Evolutionary conservation across 2,329 filamentous ascomycete species (phyloP).

Genomic region (Dactylellina drechsleri): DNA sequence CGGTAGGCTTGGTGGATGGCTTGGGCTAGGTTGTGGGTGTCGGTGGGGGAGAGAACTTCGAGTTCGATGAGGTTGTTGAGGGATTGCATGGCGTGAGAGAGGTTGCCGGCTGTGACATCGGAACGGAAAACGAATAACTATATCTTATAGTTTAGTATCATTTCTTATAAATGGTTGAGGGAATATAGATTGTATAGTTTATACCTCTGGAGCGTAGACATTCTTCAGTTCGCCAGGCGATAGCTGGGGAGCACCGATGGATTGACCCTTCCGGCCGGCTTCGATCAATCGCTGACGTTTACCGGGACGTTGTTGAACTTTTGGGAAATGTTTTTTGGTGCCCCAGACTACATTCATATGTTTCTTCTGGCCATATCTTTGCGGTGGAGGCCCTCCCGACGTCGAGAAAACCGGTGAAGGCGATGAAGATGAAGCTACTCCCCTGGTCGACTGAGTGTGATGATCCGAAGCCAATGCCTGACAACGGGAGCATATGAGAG

Average conservation of each 20-base stretch:
- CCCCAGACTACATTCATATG: constrained; percentile 37
- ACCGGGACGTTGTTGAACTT: constrained; percentile 7
- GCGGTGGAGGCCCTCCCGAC: neutral
- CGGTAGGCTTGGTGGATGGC: constrained; percentile 61
- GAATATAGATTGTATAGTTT: too few species aligned
- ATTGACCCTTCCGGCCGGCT: constrained; percentile 20
- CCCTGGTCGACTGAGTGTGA: too few species aligned
- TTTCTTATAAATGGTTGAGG: neutral
- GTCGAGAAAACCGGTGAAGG: neutral
- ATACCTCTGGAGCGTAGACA: constrained; percentile 58
- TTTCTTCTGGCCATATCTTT: too few species aligned
- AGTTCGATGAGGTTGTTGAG: constrained; percentile 56
- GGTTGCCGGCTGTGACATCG: constrained; percentile 57
- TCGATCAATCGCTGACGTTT: constrained; percentile 45
- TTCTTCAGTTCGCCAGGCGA: constrained; percentile 54
- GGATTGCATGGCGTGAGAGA: constrained; percentile 56
- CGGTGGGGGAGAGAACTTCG: constrained; percentile 52
- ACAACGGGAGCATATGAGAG: constrained; percentile 29
- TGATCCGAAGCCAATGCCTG: constrained; percentile 5
- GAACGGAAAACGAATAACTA: constrained; percentile 59
- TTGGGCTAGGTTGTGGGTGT: constrained; percentile 57
- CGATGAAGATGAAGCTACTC: too few species aligned
- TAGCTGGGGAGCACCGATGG: constrained; percentile 54
- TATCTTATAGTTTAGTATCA: constrained; percentile 7
- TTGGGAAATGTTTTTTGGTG: constrained; percentile 22